A percentile compares a stretch with the other conserved stretches of the same genome.
Evolutionary conservation across 106 monocot genomes (phyloP).

Genomic region (Posidonia australis): DNA sequence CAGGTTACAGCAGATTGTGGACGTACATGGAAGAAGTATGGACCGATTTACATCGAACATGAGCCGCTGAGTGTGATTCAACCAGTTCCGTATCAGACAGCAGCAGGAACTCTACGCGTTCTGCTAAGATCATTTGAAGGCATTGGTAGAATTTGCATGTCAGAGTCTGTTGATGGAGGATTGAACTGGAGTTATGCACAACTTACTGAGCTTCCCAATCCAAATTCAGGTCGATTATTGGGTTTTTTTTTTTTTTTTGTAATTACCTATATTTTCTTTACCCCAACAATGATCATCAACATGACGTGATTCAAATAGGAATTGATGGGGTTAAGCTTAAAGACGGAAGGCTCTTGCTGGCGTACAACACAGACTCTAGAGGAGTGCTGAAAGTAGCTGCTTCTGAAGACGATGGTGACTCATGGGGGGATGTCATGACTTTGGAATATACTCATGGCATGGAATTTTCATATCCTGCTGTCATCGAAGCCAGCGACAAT

Average conservation of each 20-base stretch:
- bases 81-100: slow-evolving; percentile 68
- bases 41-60: slow-evolving; percentile 62
- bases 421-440: slow-evolving; percentile 67
- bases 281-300: no score
- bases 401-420: slow-evolving; percentile 71
- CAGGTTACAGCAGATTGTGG: slow-evolving; percentile 71
- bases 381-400: slow-evolving; percentile 60
- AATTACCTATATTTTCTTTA: no score
- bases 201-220: slow-evolving; percentile 72
- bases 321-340: slow-evolving; percentile 84
- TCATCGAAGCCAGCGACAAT: slow-evolving; percentile 52
- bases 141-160: slow-evolving; percentile 54
- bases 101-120: slow-evolving; percentile 41
- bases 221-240: slow-evolving; percentile 69
- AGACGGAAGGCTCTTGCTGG: slow-evolving; percentile 60
- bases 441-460: slow-evolving; percentile 52
- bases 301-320: slow-evolving; percentile 17
- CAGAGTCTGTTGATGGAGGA: slow-evolving; percentile 79
- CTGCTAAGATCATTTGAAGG: slow-evolving; percentile 55
- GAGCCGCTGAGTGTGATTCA: slow-evolving; percentile 68
- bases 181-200: slow-evolving; percentile 51
- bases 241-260: background rate
- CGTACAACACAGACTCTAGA: slow-evolving; percentile 69
- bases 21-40: slow-evolving; percentile 67
- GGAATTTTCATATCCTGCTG: slow-evolving; percentile 95